These are phyloP conservation scores for Papiliotrema flavescens DNA, from an alignment of 1,284 basidiomycete genomes.

Conservation along the genomic window DNA sequence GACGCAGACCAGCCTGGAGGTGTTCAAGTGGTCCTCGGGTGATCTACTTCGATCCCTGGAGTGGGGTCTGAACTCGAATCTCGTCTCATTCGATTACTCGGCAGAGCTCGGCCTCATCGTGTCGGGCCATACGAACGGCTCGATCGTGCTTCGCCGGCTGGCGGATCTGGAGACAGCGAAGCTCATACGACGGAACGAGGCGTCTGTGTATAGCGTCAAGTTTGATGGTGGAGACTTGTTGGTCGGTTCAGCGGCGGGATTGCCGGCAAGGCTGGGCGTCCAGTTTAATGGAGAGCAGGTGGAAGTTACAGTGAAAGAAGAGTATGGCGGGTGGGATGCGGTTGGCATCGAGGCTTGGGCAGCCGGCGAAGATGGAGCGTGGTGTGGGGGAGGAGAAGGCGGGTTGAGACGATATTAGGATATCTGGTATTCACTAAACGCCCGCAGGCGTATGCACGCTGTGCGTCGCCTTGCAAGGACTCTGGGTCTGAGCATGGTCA, in stretches of 20 bases:
- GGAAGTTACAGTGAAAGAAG: constrained; percentile 26
- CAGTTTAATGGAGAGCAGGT: background rate
- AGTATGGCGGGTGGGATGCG: constrained; percentile 47
- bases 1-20: constrained; percentile 53
- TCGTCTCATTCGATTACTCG: constrained; percentile 58
- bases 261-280: constrained; percentile 36
- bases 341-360: constrained; percentile 38
- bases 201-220: constrained; percentile 57
- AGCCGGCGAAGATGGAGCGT: constrained; percentile 30
- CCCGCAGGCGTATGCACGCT: too few relatives aligned
- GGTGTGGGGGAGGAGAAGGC: constrained; percentile 42
- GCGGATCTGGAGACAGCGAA: constrained; percentile 44
- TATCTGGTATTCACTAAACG: too few relatives aligned
- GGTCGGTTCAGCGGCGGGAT: constrained; percentile 40
- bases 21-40: constrained; percentile 19
- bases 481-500: too few relatives aligned
- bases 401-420: constrained; percentile 33
- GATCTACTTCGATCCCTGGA: constrained; percentile 11
- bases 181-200: constrained; percentile 57
- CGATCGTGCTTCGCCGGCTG: constrained; percentile 60
- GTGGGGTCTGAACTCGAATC: constrained; percentile 36
- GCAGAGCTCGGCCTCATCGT: constrained; percentile 54
- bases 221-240: constrained; percentile 35
- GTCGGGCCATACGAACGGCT: constrained; percentile 62
- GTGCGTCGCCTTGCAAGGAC: too few relatives aligned